phyloP scores from a whole-genome alignment of 129 eudicot genomes.

The Flaveria sonorensis region DNA sequence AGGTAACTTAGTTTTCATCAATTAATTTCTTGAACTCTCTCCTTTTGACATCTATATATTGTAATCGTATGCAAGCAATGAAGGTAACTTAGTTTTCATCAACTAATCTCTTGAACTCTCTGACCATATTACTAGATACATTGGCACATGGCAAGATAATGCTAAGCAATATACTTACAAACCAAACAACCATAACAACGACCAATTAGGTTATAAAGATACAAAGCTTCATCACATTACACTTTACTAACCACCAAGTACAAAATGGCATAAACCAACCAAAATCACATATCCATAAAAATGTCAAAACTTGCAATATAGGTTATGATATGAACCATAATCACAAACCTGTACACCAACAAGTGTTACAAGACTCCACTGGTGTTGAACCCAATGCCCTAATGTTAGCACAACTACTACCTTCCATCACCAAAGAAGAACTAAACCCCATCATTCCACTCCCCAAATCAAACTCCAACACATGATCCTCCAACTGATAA shows the following conservation, averaged over 20 bases:
- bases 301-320: not conserved
- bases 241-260: not conserved
- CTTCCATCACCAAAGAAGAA: constrained; percentile 46
- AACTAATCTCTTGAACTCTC: too few species aligned
- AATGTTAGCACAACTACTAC: constrained; percentile 46
- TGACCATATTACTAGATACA: too few species aligned
- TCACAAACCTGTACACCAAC: not conserved
- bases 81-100: too few species aligned
- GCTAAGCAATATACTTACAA: too few species aligned
- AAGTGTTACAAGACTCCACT: constrained; percentile 17
- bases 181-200: not conserved
- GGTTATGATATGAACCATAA: not conserved
- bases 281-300: not conserved
- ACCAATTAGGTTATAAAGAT: not conserved
- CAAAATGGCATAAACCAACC: not conserved
- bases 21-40: too few species aligned
- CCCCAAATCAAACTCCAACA: constrained; percentile 71
- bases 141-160: too few species aligned
- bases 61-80: too few species aligned
- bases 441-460: constrained; percentile 82
- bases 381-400: constrained; percentile 19
- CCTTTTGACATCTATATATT: too few species aligned
- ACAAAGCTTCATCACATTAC: not conserved
- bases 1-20: too few species aligned
- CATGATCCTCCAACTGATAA: constrained; percentile 71